Conservation (phyloP, 2,329 filamentous ascomycete species). For the Aspergillus texensis region DNA sequence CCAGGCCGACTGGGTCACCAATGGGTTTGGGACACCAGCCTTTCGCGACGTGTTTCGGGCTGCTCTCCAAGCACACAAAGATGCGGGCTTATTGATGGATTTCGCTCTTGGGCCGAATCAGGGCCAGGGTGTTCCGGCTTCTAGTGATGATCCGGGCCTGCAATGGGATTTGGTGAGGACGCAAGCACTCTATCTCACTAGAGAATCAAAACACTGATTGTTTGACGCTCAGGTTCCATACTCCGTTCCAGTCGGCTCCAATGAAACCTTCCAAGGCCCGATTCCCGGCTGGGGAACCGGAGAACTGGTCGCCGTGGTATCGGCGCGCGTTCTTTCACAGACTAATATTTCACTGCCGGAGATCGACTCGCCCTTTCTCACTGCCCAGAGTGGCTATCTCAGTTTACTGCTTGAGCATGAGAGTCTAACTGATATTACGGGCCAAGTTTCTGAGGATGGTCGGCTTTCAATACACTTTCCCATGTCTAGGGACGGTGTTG, state of each 20-base stretch:
- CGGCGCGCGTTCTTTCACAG: slow-evolving; percentile 18
- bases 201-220: no score
- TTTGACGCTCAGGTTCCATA: slow-evolving; percentile 5
- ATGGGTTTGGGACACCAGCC: slow-evolving; percentile 42
- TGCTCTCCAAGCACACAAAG: slow-evolving; percentile 35
- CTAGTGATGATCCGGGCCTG: slow-evolving; percentile 34
- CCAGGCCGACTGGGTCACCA: slow-evolving; percentile 40
- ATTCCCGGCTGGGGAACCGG: slow-evolving; percentile 44
- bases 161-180: slow-evolving; percentile 27
- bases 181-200: no score
- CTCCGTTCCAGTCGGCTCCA: slow-evolving; percentile 23
- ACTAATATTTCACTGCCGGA: slow-evolving; percentile 11
- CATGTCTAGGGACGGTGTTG: background rate
- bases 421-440: background rate
- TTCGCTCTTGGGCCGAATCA: slow-evolving; percentile 50
- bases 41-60: slow-evolving; percentile 31
- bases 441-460: background rate
- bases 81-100: slow-evolving; percentile 46
- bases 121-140: slow-evolving; percentile 48
- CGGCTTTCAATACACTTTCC: background rate
- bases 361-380: background rate
- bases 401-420: background rate
- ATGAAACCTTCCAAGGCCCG: slow-evolving; percentile 32
- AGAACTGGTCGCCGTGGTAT: slow-evolving; percentile 30
- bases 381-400: background rate